Conservation (phyloP, 2,329 filamentous ascomycete genomes). For the Akanthomyces muscarius region DNA sequence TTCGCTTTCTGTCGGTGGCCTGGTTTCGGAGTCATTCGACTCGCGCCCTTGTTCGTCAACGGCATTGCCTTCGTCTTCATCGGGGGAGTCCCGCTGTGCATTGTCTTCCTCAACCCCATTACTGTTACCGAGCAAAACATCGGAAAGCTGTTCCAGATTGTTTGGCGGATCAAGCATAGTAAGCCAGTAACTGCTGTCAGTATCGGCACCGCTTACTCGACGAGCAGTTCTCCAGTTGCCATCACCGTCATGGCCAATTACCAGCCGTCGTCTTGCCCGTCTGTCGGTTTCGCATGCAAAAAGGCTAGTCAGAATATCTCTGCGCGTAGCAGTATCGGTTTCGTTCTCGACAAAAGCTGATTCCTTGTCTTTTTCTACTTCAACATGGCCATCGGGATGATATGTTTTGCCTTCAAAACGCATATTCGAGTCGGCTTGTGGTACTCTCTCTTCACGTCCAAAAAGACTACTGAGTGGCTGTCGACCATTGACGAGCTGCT, state of each 20-base stretch:
- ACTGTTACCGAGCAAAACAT: conserved; percentile 34
- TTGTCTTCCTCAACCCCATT: conserved; percentile 25
- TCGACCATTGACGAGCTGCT: conserved; percentile 69
- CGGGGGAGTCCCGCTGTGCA: conserved; percentile 27
- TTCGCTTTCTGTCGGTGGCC: conserved; percentile 38
- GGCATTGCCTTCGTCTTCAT: conserved; percentile 18
- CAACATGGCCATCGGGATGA: conserved; percentile 59
- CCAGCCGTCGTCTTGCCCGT: conserved; percentile 27
- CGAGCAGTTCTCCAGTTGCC: conserved; percentile 34
- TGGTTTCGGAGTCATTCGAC: conserved; percentile 28
- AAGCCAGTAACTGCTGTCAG: conserved; percentile 39
- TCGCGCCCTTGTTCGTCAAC: conserved; percentile 11
- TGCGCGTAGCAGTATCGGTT: conserved; percentile 56
- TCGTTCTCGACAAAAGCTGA: conserved; percentile 57
- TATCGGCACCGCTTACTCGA: conserved; percentile 28
- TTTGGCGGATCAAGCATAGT: conserved; percentile 44
- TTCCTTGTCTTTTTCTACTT: conserved; percentile 54
- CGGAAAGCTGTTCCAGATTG: conserved; percentile 40
- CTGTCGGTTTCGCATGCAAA: conserved; percentile 39
- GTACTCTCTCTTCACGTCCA: conserved; percentile 67
- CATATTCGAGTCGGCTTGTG: conserved; percentile 53
- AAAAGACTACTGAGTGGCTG: conserved; percentile 73
- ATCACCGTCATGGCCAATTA: conserved; percentile 31
- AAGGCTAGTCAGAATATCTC: conserved; percentile 55
- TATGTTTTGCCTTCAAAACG: conserved; percentile 64